Evolutionary conservation across 1,139 yeast species (phyloP).

Genomic region (Pneumocystis oryctolagi): DNA sequence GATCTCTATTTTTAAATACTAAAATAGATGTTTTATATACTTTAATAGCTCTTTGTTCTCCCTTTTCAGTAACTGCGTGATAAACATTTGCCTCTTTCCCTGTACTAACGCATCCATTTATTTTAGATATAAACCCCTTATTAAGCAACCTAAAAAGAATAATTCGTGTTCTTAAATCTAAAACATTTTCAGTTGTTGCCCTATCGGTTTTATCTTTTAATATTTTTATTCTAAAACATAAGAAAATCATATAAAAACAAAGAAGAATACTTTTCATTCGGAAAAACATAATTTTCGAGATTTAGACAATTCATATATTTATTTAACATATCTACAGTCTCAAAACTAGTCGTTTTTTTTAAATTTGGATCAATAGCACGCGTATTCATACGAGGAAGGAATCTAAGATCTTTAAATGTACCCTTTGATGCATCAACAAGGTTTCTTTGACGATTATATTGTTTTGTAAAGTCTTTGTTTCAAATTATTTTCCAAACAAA

Average conservation of each 20-base stretch:
- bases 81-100: conserved; percentile 98
- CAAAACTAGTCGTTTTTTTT: conserved; percentile 4
- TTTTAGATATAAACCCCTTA: conserved; percentile 65
- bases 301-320: conserved; percentile 9
- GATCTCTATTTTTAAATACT: conserved; percentile 87
- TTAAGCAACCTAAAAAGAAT: conserved; percentile 69
- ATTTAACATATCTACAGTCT: conserved; percentile 8
- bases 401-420: background rate
- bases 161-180: conserved; percentile 84
- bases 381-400: conserved; percentile 3
- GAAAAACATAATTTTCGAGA: conserved; percentile 7
- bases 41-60: conserved; percentile 54
- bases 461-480: conserved; percentile 6
- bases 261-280: conserved; percentile 11
- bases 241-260: conserved; percentile 2
- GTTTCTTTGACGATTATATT: conserved; percentile 9
- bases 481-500: background rate
- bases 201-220: conserved; percentile 64
- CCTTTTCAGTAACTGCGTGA: conserved; percentile 67
- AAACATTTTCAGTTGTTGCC: conserved; percentile 91
- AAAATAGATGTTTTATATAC: conserved; percentile 90
- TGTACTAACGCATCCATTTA: conserved; percentile 88
- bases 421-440: conserved; percentile 1
- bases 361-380: conserved; percentile 5
- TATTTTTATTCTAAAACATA: background rate